Base-by-base conservation (phyloP, 805 yeast genomes). In the Wickerhamomyces queroliae region DNA sequence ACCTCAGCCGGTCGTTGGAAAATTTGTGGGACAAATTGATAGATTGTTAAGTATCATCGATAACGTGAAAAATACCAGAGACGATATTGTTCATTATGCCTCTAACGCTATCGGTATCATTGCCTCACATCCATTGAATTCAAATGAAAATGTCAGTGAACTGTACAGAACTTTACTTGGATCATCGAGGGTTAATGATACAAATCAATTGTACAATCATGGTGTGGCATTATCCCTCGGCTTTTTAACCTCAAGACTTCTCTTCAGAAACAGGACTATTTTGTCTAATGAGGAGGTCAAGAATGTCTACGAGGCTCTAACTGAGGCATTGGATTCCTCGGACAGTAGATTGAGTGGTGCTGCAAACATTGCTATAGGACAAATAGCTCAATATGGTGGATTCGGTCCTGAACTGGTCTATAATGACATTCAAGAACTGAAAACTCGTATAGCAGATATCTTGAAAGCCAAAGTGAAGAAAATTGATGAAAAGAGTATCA, bases 401-500 rank as follows among this genome's bases (percentile, higher is more conserved):
- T 41, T 70, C 18, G 48, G 53, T 1, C 47, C 50, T 13, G 24
- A 21, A 11, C 12, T 59, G 2, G 13, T 38, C 3, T 15, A 16
- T 5, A 47, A 47, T 8, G 47, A 51, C 1, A 43, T 65, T 5
- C 46, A 47, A 0, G 35, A 48, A 0, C 44, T 55, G 30, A 50
- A 58, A 21, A 35, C 21, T 0, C 42, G 45, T 3, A 52, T 75
- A 8, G 42, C 55, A 4, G 61, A 56, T 0, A 19, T 41, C 5
- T 31, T 74, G 8, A 54, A 58, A 30, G 59, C 67, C 0, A 64
- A 65, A 32, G 75, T 76, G 7, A 72, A 76, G 45, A 75, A 72
- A 46, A 64, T 67, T 36, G 79, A 80, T 45, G 95, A 86, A 45
- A 63, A 56, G 23, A 73, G 89, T 0, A 68, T 77, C 5, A 53